Evolutionary conservation across 352 stramenopile species (phyloP), one percentile per base, ranked within the genome.

Genomic region (Chloridella minuta): DNA sequence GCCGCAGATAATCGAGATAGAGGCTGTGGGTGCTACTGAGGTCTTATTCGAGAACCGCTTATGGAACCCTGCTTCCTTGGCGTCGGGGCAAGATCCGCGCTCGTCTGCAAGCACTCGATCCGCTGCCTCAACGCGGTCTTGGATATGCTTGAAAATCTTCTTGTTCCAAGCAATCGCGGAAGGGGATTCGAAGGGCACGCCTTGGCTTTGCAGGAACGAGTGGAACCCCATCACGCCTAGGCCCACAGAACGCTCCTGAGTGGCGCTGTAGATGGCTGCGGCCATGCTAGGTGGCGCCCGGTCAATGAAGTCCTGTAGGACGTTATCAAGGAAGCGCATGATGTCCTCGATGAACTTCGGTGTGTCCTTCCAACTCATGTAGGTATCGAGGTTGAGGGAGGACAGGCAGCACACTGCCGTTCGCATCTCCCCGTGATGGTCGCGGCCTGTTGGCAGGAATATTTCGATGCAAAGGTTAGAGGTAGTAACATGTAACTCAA

Each of bases 291-390:
- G n/a, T 1, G 51, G 51, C n/a, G 51, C 51, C 0, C 23, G n/a
- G 23, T 83, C 51, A 10, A 83, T 83, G 23, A 83, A 83, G 23
- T 83, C n/a, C 23, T 83, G 51, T 24, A 83, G 23, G n/a, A 83
- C 51, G 23, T 83, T 83, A 83, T 83, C 51, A 24, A 83, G 51
- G 51, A 83, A 83, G n/a, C n/a, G n/a, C 23, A 83, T 83, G 4
- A 83, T 2, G 23, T 83, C 51, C 23, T 83, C 51, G n/a, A 83
- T 24, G 51, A 83, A 25, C n/a, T 83, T 83, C 27, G 27, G 27
- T 25, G 51, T 83, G 1, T 83, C 51, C 23, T 83, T 83, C 51
- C 51, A 83, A 25, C 23, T 24, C n/a, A 25, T 1, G 10, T 83
- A 83, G n/a, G 23, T 25, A 25, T 83, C 51, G n/a, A 83, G n/a